Percentiles rank a stretch among this genome's conserved stretches.
These are phyloP conservation scores for Gentiana macrophylla DNA, from an alignment of 257 asterid species.

Conservation along the genomic window DNA sequence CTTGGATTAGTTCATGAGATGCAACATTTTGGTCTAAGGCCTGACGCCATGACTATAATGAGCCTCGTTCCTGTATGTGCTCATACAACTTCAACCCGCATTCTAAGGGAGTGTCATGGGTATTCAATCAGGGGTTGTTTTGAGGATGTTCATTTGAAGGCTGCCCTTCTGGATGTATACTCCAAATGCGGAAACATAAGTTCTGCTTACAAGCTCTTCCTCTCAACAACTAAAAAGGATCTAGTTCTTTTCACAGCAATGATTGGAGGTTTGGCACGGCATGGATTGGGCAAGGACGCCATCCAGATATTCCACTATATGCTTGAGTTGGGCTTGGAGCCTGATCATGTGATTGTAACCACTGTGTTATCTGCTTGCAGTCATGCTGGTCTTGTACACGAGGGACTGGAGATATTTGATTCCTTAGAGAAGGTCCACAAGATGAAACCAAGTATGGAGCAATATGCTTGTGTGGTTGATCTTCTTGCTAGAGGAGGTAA, in stretches of 20 bases:
- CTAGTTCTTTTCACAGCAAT: slow-evolving; percentile 67
- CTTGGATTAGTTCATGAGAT: slow-evolving; percentile 40
- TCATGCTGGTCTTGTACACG: slow-evolving; percentile 67
- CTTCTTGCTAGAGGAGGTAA: slow-evolving; percentile 74
- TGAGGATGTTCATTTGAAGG: slow-evolving; percentile 42
- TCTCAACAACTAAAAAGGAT: slow-evolving; percentile 44
- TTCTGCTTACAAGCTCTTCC: slow-evolving; percentile 50
- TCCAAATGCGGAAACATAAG: slow-evolving; percentile 67
- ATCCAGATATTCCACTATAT: slow-evolving; percentile 35
- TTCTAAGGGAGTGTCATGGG: slow-evolving; percentile 72
- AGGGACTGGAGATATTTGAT: slow-evolving; percentile 49
- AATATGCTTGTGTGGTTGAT: slow-evolving; percentile 74
- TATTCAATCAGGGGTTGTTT: slow-evolving; percentile 39
- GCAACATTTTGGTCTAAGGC: slow-evolving; percentile 40
- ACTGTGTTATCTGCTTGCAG: slow-evolving; percentile 76
- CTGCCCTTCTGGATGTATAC: slow-evolving; percentile 56
- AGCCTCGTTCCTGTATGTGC: slow-evolving; percentile 62
- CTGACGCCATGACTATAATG: slow-evolving; percentile 52
- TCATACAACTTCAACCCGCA: slow-evolving; percentile 52
- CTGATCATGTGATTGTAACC: slow-evolving; percentile 64
- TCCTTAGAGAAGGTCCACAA: slow-evolving; percentile 38
- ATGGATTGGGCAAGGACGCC: slow-evolving; percentile 72
- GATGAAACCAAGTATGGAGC: slow-evolving; percentile 67
- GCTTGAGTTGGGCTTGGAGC: slow-evolving; percentile 51
- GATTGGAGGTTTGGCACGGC: slow-evolving; percentile 85